These are phyloP conservation scores for Colletotrichum trifolii DNA, from an alignment of 2,329 filamentous ascomycete species.

Conservation along the genomic window DNA sequence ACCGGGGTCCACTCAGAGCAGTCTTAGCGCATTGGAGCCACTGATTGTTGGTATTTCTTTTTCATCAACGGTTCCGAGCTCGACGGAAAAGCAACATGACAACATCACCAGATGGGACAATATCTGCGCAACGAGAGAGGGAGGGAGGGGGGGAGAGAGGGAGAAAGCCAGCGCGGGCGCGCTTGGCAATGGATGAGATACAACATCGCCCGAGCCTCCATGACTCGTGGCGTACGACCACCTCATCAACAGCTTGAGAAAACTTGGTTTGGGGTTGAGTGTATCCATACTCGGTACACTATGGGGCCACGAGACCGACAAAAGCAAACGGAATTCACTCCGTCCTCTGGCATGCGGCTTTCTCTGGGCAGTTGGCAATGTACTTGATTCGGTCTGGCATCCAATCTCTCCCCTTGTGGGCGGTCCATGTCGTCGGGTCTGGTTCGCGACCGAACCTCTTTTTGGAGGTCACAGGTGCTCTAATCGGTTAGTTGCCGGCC, in stretches of 20 bases:
- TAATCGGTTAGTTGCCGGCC: slow-evolving; percentile 15
- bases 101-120: too few species aligned
- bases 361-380: slow-evolving; percentile 3
- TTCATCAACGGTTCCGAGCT: too few species aligned
- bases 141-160: too few species aligned
- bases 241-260: neutral
- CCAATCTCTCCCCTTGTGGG: neutral
- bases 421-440: slow-evolving; percentile 33
- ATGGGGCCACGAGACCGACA: neutral
- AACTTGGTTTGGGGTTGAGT: slow-evolving; percentile 21
- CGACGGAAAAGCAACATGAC: too few species aligned
- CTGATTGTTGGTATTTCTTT: too few species aligned
- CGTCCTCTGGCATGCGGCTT: neutral
- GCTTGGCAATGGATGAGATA: slow-evolving; percentile 1
- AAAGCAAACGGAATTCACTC: slow-evolving; percentile 9
- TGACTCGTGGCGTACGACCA: slow-evolving; percentile 28
- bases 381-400: slow-evolving; percentile 16
- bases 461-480: slow-evolving; percentile 9
- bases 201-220: slow-evolving; percentile 5
- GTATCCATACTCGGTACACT: neutral
- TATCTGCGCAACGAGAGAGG: too few species aligned
- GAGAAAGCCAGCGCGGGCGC: slow-evolving; percentile 16
- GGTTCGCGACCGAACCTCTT: slow-evolving; percentile 30
- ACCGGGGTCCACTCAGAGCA: too few species aligned
- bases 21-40: too few species aligned